phyloP scores from a whole-genome alignment of 352 stramenopile genomes.

The Peronosclerospora sorghi region DNA sequence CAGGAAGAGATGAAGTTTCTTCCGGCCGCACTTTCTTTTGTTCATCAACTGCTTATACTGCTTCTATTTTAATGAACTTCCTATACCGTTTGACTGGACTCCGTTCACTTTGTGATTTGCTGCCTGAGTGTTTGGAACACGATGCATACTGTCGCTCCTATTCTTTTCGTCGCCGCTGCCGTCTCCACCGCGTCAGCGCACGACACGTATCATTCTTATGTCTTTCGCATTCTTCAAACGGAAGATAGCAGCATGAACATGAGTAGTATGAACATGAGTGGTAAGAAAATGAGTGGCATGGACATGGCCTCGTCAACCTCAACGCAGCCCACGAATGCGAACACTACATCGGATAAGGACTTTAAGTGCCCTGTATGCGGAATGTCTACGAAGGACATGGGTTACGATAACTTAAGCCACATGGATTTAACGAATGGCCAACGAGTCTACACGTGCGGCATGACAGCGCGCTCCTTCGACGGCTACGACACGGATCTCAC shows the following conservation, averaged over 20 bases:
- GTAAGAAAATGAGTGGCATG: constrained; percentile 17
- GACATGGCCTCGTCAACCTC: constrained; percentile 12
- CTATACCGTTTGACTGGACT: no score
- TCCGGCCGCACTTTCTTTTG: no score
- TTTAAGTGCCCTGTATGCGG: constrained; percentile 63
- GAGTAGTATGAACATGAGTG: constrained; percentile 16
- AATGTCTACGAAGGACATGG: constrained; percentile 44
- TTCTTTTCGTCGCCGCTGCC: background rate
- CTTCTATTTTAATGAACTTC: no score
- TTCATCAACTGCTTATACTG: no score
- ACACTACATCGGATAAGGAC: constrained; percentile 9
- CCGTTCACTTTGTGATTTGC: no score
- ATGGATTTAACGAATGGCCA: constrained; percentile 50
- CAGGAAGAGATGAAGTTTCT: no score
- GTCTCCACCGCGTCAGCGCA: constrained; percentile 7
- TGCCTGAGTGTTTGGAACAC: no score
- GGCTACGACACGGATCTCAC: constrained; percentile 48
- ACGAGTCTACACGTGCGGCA: constrained; percentile 65
- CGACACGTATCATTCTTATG: constrained; percentile 15
- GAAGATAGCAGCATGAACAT: constrained; percentile 19
- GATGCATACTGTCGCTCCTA: no score
- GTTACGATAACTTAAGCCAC: constrained; percentile 55
- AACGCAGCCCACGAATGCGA: constrained; percentile 6
- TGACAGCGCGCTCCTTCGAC: constrained; percentile 40
- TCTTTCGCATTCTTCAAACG: constrained; percentile 17